Evolutionary conservation across 768 basidiomycete genomes (phyloP).

Genomic region (Suillus weaverae): DNA sequence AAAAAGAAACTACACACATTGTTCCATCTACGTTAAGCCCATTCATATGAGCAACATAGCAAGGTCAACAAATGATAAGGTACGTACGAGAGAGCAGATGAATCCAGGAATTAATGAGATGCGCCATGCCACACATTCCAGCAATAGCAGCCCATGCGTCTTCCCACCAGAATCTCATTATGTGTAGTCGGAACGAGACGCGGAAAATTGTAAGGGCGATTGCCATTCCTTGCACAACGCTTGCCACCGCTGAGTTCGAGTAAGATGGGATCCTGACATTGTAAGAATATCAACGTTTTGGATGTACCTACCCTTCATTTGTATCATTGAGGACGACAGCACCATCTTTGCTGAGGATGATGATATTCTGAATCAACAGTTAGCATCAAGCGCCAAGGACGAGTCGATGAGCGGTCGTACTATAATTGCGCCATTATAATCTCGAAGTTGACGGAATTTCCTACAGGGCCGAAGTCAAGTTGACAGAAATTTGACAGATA

Average conservation of each 20-base stretch:
- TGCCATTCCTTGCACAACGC: slow-evolving; percentile 22
- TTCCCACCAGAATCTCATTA: slow-evolving; percentile 31
- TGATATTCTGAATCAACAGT: neutral
- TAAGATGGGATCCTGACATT: neutral
- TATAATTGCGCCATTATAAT: neutral
- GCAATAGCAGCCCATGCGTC: slow-evolving; percentile 28
- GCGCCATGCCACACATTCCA: slow-evolving; percentile 14
- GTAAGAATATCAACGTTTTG: neutral
- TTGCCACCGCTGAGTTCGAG: neutral
- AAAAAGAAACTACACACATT: neutral
- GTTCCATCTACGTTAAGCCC: neutral
- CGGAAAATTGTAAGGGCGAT: slow-evolving; percentile 24
- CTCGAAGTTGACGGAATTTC: neutral
- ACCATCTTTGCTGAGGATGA: neutral
- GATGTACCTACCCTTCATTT: slow-evolving; percentile 8
- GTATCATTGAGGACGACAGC: neutral
- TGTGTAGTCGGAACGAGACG: slow-evolving; percentile 27
- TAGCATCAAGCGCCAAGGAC: neutral
- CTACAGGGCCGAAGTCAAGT: slow-evolving; percentile 1
- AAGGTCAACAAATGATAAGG: neutral
- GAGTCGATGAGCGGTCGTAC: neutral
- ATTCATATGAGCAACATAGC: neutral
- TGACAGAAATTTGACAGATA: neutral
- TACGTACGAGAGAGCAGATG: slow-evolving; percentile 17
- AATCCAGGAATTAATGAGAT: slow-evolving; percentile 15